These are phyloP conservation scores for Mortierella antarctica DNA, from an alignment of 192 early-diverging fungal species.

Conservation along the genomic window DNA sequence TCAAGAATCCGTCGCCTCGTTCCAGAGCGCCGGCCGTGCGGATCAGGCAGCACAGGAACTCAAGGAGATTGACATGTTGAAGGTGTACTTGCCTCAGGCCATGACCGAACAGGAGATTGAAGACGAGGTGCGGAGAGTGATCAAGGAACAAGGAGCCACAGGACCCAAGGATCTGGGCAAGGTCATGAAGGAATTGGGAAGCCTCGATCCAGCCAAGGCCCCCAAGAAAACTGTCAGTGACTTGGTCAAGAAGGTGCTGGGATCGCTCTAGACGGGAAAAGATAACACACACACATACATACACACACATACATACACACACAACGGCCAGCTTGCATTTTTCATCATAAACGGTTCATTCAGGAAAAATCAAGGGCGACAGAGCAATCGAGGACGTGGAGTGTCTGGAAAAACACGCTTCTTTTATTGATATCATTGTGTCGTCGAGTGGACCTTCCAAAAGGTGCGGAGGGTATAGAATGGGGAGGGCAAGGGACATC, in stretches of 20 bases:
- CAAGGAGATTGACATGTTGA: slow-evolving; percentile 74
- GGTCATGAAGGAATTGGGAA: slow-evolving; percentile 83
- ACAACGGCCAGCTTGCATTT: not conserved
- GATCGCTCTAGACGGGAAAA: slow-evolving; percentile 13
- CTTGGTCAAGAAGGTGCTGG: slow-evolving; percentile 77
- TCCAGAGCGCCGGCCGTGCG: slow-evolving; percentile 68
- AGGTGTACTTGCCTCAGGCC: slow-evolving; percentile 82
- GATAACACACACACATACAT: too few species aligned
- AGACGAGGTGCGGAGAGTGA: slow-evolving; percentile 61
- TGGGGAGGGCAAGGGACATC: too few species aligned
- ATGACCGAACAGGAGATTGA: slow-evolving; percentile 81
- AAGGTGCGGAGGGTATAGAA: too few species aligned
- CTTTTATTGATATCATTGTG: too few species aligned
- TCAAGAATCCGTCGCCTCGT: slow-evolving; percentile 78
- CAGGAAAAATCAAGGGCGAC: too few species aligned
- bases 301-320: too few species aligned
- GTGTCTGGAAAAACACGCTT: too few species aligned
- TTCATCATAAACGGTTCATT: not conserved
- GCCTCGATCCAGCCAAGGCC: slow-evolving; percentile 74
- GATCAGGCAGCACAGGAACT: slow-evolving; percentile 82
- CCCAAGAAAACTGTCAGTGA: slow-evolving; percentile 83
- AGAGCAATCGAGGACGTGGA: too few species aligned
- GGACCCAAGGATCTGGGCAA: slow-evolving; percentile 83
- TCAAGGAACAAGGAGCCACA: slow-evolving; percentile 65
- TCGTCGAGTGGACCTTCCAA: too few species aligned